These are phyloP conservation scores for Chlamydomonas sp. DNA, from an alignment of 139 green algal genomes.

Conservation along the genomic window DNA sequence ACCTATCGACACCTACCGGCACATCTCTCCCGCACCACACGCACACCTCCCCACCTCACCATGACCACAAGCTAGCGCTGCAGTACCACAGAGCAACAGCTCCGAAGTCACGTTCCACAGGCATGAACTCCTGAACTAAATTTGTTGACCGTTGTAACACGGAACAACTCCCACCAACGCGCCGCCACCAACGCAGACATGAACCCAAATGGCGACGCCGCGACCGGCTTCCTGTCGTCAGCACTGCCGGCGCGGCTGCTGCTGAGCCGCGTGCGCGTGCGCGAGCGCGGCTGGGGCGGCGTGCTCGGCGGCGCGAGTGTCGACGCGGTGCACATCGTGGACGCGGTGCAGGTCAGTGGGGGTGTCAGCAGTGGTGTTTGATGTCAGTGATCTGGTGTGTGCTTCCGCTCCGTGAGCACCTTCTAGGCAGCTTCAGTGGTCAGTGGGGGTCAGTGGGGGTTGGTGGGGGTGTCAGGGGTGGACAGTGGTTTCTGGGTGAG, in stretches of 20 bases:
- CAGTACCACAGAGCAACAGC: background rate
- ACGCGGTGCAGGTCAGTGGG: too few relatives aligned
- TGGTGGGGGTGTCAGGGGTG: too few relatives aligned
- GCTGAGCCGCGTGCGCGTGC: slow-evolving; percentile 1
- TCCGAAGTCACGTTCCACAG: background rate
- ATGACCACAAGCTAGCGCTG: background rate
- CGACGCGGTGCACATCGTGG: too few relatives aligned
- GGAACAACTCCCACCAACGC: background rate
- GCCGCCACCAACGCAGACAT: background rate
- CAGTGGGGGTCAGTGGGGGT: too few relatives aligned
- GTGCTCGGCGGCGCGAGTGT: background rate
- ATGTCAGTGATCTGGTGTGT: too few relatives aligned
- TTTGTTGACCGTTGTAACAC: background rate
- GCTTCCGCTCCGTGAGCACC: too few relatives aligned
- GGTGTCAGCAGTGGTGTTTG: too few relatives aligned
- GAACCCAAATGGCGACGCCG: slow-evolving; percentile 15
- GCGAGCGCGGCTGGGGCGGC: background rate
- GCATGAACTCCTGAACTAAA: background rate
- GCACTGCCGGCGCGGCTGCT: slow-evolving; percentile 5
- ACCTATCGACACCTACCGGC: too few relatives aligned
- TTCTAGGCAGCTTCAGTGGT: too few relatives aligned
- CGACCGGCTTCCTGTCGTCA: background rate
- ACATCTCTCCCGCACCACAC: too few relatives aligned
- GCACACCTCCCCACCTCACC: background rate
- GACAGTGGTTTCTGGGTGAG: too few relatives aligned